Conservation (phyloP, 2,329 filamentous ascomycete genomes). For the Reticulascus tulasneorum region DNA sequence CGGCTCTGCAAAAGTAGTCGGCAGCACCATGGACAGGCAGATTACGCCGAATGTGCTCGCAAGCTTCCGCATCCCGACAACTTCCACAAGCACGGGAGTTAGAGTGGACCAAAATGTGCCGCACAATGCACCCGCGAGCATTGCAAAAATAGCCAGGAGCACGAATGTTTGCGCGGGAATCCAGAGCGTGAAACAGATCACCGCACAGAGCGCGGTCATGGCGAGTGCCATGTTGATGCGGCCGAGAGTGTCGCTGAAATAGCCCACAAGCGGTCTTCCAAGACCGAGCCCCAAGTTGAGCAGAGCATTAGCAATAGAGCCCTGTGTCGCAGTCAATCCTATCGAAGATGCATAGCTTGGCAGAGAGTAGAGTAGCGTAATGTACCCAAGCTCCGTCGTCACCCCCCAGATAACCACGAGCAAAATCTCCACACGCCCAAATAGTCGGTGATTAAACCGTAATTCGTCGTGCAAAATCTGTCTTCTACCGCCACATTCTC, state of each 20-base stretch:
- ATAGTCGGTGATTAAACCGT: constrained; percentile 10
- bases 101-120: constrained; percentile 59
- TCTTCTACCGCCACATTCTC: neutral
- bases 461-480: neutral
- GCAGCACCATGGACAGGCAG: constrained; percentile 55
- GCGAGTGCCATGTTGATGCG: constrained; percentile 58
- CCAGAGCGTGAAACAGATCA: constrained; percentile 61
- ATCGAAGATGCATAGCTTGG: constrained; percentile 58
- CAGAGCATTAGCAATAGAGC: constrained; percentile 56
- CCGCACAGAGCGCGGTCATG: constrained; percentile 50
- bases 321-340: constrained; percentile 56
- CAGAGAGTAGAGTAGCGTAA: constrained; percentile 60
- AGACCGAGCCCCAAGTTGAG: constrained; percentile 60
- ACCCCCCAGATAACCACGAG: constrained; percentile 56
- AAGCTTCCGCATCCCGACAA: constrained; percentile 55
- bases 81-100: constrained; percentile 55
- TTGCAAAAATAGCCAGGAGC: constrained; percentile 54
- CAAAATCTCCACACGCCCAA: constrained; percentile 47
- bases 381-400: constrained; percentile 62
- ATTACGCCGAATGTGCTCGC: constrained; percentile 54
- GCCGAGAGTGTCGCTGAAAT: constrained; percentile 57
- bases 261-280: constrained; percentile 57
- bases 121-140: constrained; percentile 53
- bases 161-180: constrained; percentile 54
- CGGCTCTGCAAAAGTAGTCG: constrained; percentile 44